Percentiles rank a stretch among this genome's conserved stretches.
phyloP scores from a whole-genome alignment of 345 rosid genomes.

The Syzygium aromaticum region DNA sequence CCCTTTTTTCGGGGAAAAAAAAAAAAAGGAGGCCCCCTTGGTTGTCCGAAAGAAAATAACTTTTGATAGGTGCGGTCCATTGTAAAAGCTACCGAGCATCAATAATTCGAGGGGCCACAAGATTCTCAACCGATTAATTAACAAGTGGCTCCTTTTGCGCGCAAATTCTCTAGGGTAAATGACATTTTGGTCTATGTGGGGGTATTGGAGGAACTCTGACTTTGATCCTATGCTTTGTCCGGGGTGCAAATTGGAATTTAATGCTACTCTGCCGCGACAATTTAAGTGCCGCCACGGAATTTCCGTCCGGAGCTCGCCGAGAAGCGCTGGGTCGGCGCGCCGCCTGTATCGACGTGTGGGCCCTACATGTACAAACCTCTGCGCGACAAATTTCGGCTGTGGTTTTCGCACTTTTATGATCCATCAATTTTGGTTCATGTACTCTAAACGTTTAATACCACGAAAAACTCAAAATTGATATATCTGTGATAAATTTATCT shows the following conservation, averaged over 20 bases:
- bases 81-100: not conserved
- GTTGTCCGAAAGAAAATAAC: not conserved
- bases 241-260: no score
- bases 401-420: fast-evolving
- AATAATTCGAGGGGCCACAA: not conserved
- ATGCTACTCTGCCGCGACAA: no score
- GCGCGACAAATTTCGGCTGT: not conserved
- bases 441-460: not conserved
- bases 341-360: not conserved
- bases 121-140: not conserved
- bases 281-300: no score
- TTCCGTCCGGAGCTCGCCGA: no score
- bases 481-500: no score
- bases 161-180: not conserved
- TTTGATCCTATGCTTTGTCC: no score
- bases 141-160: not conserved
- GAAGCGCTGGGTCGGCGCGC: no score
- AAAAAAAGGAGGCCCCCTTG: not conserved
- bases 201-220: no score
- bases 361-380: not conserved
- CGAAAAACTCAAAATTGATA: fast-evolving
- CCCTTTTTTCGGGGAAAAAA: no score
- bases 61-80: not conserved
- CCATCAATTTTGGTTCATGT: not conserved
- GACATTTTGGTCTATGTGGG: not conserved